Base-by-base conservation (phyloP, 192 early-diverging fungal genomes). In the Entomortierella lignicola region DNA sequence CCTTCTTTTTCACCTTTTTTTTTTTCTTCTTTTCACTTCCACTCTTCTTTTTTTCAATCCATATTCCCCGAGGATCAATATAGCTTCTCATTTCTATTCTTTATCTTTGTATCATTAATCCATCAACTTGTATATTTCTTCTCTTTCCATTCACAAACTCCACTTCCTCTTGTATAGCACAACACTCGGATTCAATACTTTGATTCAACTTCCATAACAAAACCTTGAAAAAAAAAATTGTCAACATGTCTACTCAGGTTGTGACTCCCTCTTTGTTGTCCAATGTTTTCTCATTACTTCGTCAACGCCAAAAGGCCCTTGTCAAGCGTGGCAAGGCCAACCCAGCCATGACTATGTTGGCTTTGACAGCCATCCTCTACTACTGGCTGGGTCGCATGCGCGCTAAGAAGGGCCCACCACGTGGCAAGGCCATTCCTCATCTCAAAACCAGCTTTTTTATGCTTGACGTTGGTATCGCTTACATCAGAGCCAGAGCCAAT, bases 271-370 rank as follows among this genome's bases (percentile, higher is more conserved):
- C 75, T 26, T 23, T 69, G 62, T 51, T 69, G 41, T 54, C 62
- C 61, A 79, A 79, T 34, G 44, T 70, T 26, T 34, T 70, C 66
- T 44, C 66, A 65, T 27, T 79, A 4, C 63, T 79, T 48, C 75
- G 75, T 15, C 75, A 79, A 42, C 75, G 75, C 67, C 75, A 79
- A 43, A 65, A 52, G 34, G 60, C 75, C 1, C 48, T 79, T 25
- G 47, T 79, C 48, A 79, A 70, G 63, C 75, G 75, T 27, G 68
- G 75, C 34, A 79, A 70, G 57, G 67, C 75, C 56, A 79, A 70
- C 68, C 75, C 75, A 2, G 75, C 61, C 27, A 69, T 79, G 75
- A 37, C 75, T 42, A 79, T 79, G 75, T 52, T 79, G 50, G 75
- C 75, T 42, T 42, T 79, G n/a, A 79, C 75, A 5, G 75, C 75